phyloP scores from a whole-genome alignment of 73 alveolate genomes.

The Symbiodinium pilosum region DNA sequence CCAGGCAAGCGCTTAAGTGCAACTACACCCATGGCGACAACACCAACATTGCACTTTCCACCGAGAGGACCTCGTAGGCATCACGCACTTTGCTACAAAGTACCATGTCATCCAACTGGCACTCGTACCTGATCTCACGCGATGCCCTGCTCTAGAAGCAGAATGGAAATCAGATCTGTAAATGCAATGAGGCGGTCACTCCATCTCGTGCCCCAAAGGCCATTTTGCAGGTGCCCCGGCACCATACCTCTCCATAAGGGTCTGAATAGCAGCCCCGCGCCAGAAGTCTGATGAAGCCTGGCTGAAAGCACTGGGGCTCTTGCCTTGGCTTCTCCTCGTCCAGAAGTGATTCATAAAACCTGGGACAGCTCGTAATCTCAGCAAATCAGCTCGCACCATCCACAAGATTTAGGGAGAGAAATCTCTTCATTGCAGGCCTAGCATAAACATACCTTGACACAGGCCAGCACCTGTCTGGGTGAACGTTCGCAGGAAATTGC shows the following conservation, averaged over 20 bases:
- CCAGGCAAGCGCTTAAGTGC: background rate
- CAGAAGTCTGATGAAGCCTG: background rate
- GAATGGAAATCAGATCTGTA: no score
- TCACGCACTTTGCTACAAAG: conserved; percentile 85
- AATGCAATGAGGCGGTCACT: conserved; percentile 80
- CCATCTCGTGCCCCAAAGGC: conserved; percentile 89
- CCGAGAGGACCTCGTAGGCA: conserved; percentile 65
- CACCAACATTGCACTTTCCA: no score
- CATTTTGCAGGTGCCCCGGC: conserved; percentile 44
- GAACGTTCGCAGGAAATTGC: background rate
- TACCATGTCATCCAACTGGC: conserved; percentile 73
- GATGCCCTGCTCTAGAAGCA: no score
- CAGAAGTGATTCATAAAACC: conserved; percentile 52
- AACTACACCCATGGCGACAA: background rate
- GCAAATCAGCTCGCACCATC: no score
- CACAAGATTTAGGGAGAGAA: no score
- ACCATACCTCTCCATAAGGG: conserved; percentile 58
- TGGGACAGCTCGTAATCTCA: background rate
- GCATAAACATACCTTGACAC: background rate
- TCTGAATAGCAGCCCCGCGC: background rate
- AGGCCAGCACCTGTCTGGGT: background rate
- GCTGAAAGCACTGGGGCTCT: background rate
- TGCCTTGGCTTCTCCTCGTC: conserved; percentile 30
- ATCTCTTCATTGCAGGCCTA: no score
- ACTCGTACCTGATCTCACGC: conserved; percentile 94